A percentile compares a stretch with the other conserved stretches of the same genome.
Conservation (phyloP, 306 rosid genomes). For the Hippophae gyantsensis region DNA sequence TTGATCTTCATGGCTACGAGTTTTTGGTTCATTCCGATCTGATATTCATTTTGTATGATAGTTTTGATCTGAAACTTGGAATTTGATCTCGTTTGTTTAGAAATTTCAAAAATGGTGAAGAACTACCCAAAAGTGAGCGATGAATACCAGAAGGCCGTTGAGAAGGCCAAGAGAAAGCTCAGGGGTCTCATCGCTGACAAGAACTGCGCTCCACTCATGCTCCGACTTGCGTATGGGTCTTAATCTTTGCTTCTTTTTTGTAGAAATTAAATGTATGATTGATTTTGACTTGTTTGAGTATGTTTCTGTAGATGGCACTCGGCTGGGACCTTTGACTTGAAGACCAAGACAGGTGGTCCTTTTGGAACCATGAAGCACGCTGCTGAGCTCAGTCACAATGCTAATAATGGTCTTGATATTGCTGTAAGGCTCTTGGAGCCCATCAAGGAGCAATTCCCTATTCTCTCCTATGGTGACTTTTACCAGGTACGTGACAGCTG, state of each 20-base stretch:
- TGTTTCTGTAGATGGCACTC: slow-evolving; percentile 75
- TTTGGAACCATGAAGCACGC: slow-evolving; percentile 71
- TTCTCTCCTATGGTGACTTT: slow-evolving; percentile 64
- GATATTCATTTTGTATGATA: slow-evolving; percentile 7
- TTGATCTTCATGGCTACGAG: neutral
- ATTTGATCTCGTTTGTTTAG: too few species aligned
- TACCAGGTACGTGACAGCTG: slow-evolving; percentile 43
- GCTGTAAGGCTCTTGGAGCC: slow-evolving; percentile 93
- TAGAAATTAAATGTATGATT: neutral
- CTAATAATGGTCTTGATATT: slow-evolving; percentile 87
- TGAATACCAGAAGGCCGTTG: slow-evolving; percentile 66
- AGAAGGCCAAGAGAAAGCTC: slow-evolving; percentile 86
- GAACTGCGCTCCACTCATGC: slow-evolving; percentile 78
- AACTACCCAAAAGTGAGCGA: slow-evolving; percentile 69
- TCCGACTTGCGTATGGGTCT: slow-evolving; percentile 69
- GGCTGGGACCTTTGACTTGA: slow-evolving; percentile 73
- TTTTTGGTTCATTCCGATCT: neutral
- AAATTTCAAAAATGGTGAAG: slow-evolving; percentile 46
- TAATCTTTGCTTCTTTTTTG: neutral
- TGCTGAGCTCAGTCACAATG: slow-evolving; percentile 60
- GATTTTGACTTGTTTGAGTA: neutral
- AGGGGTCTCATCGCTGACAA: slow-evolving; percentile 89
- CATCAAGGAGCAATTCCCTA: slow-evolving; percentile 68
- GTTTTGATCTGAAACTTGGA: neutral
- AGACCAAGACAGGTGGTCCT: slow-evolving; percentile 79